phyloP scores from a whole-genome alignment of 805 yeast species.

The Henningerozyma blattae region DNA sequence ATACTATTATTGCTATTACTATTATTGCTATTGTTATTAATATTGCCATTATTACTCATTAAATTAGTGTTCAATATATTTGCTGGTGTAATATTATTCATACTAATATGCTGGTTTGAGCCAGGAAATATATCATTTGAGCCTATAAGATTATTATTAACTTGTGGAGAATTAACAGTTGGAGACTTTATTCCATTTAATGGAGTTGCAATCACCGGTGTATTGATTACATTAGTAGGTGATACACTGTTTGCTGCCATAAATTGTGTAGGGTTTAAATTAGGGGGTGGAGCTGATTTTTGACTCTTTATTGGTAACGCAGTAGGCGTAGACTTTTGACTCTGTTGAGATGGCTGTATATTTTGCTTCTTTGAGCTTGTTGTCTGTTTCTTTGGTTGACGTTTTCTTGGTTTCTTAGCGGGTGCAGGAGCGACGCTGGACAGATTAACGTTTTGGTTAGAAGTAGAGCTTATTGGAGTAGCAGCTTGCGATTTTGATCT shows the following conservation, averaged over 20 bases:
- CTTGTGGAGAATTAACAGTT: constrained; percentile 1
- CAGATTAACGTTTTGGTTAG: constrained; percentile 8
- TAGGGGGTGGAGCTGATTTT: constrained; percentile 2
- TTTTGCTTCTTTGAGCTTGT: background rate
- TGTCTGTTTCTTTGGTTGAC: constrained; percentile 6
- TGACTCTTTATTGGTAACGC: background rate
- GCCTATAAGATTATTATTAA: background rate
- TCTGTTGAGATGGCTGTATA: background rate
- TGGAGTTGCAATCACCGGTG: constrained; percentile 10
- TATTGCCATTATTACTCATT: background rate
- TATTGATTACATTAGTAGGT: constrained; percentile 13
- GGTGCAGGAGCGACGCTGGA: constrained; percentile 7
- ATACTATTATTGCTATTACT: constrained; percentile 3
- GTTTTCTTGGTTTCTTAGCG: constrained; percentile 19
- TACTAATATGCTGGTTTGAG: constrained; percentile 5
- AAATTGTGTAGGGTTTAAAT: constrained; percentile 8
- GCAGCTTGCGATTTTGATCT: constrained; percentile 7
- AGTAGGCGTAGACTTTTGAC: background rate
- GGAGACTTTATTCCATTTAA: constrained; percentile 2
- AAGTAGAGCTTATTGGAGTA: constrained; percentile 8
- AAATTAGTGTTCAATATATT: constrained; percentile 12
- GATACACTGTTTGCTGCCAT: constrained; percentile 8
- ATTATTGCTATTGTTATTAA: background rate
- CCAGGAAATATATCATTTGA: background rate
- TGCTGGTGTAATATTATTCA: constrained; percentile 14